Evolutionary conservation across 768 basidiomycete genomes (phyloP).

Genomic region (Collybiopsis confluens): DNA sequence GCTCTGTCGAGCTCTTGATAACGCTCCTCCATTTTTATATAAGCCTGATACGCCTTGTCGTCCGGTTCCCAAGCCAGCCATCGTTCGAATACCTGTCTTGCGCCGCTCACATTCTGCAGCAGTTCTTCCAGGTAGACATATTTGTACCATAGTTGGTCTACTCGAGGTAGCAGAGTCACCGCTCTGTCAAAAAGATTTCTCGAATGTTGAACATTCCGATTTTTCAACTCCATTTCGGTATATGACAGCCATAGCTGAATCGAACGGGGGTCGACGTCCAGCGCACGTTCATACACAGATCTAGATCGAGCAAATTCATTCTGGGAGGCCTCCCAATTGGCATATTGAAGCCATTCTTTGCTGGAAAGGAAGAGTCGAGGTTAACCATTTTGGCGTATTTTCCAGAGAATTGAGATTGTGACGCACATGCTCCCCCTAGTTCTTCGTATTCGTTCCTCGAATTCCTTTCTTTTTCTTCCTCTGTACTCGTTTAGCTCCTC

Average conservation of each 20-base stretch:
- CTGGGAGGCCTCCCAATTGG: conserved; percentile 92
- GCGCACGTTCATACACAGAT: conserved; percentile 93
- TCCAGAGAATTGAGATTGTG: too few species aligned
- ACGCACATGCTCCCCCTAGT: conserved; percentile 73
- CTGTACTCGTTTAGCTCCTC: conserved; percentile 91
- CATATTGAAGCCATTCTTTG: conserved; percentile 85
- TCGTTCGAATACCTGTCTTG: conserved; percentile 95
- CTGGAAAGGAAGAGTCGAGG: too few species aligned
- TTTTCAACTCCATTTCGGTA: conserved; percentile 97
- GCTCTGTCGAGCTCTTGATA: conserved; percentile 91
- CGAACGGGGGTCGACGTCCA: conserved; percentile 90
- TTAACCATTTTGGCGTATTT: too few species aligned
- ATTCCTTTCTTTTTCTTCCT: conserved; percentile 89
- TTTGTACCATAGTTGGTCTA: conserved; percentile 99
- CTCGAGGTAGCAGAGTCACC: conserved; percentile 91
- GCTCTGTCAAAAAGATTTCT: conserved; percentile 97
- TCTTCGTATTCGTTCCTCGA: conserved; percentile 82
- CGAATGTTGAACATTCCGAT: conserved; percentile 94
- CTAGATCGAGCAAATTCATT: conserved; percentile 94
- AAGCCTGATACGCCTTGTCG: conserved; percentile 99
- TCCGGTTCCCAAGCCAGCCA: conserved; percentile 99
- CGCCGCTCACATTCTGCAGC: conserved; percentile 92
- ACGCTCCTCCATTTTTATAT: conserved; percentile 95
- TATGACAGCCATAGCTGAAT: conserved; percentile 92
- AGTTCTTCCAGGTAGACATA: conserved; percentile 98